phyloP scores from a whole-genome alignment of 2,329 filamentous ascomycete genomes.

The Colletotrichum scovillei region DNA sequence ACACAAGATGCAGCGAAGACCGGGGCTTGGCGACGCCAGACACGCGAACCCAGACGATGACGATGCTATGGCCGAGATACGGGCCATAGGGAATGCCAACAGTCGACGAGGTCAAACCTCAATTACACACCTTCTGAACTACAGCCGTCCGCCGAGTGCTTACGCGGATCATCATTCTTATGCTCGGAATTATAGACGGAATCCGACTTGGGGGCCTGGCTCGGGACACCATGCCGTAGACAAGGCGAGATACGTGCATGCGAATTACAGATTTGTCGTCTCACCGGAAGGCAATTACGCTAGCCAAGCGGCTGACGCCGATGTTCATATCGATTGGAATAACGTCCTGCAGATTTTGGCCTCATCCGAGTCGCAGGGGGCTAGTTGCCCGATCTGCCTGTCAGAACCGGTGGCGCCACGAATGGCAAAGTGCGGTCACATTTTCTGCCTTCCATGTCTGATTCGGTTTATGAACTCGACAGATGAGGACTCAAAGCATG shows the following conservation, averaged over 20 bases:
- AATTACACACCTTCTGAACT: slow-evolving; percentile 97
- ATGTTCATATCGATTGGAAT: slow-evolving; percentile 90
- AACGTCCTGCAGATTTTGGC: slow-evolving; percentile 92
- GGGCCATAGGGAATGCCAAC: slow-evolving; percentile 67
- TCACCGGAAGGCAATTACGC: slow-evolving; percentile 84
- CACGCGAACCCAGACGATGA: slow-evolving; percentile 72
- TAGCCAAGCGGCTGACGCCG: slow-evolving; percentile 84
- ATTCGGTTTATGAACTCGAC: slow-evolving; percentile 95
- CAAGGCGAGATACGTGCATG: slow-evolving; percentile 91
- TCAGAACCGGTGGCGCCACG: slow-evolving; percentile 92
- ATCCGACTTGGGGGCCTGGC: slow-evolving; percentile 84
- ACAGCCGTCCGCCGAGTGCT: slow-evolving; percentile 81
- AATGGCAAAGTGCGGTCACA: slow-evolving; percentile 97
- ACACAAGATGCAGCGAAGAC: slow-evolving; percentile 84
- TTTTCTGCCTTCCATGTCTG: slow-evolving; percentile 93
- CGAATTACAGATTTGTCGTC: slow-evolving; percentile 97
- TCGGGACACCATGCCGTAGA: slow-evolving; percentile 92
- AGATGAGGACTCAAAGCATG: slow-evolving; percentile 74
- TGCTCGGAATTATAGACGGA: slow-evolving; percentile 71
- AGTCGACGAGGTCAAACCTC: slow-evolving; percentile 91
- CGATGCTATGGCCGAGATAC: slow-evolving; percentile 86
- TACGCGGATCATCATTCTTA: slow-evolving; percentile 66
- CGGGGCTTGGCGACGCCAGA: slow-evolving; percentile 56
- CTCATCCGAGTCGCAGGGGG: slow-evolving; percentile 86
- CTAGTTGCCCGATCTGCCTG: slow-evolving; percentile 94